phyloP scores from a whole-genome alignment of 345 rosid genomes.

The Cardamine resedifolia region DNA sequence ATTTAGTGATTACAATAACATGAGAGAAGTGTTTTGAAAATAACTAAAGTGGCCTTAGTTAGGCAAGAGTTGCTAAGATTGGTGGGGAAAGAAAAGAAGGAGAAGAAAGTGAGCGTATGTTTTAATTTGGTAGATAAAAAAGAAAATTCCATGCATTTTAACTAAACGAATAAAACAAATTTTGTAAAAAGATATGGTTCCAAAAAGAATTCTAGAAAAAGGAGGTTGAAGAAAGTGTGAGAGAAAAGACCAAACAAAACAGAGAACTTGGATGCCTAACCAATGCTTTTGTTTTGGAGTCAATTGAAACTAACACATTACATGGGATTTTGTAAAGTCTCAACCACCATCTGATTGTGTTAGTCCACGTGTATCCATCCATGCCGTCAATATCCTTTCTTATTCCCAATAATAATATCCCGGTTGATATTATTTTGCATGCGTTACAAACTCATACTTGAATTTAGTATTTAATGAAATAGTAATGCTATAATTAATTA shows the following conservation, averaged over 20 bases:
- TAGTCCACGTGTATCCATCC: constrained; percentile 17
- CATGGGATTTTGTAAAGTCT: constrained; percentile 19
- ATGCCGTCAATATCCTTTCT: constrained; percentile 3
- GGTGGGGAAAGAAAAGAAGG: background rate
- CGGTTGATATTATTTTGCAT: background rate
- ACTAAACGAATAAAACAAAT: constrained; percentile 2
- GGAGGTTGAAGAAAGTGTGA: constrained; percentile 18
- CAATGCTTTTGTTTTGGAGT: constrained; percentile 37
- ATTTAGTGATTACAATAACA: background rate
- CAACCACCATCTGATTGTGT: constrained; percentile 16
- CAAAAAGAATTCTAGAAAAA: constrained; percentile 29
- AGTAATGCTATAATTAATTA: background rate
- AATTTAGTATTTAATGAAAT: background rate
- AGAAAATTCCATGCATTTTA: background rate
- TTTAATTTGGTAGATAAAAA: background rate
- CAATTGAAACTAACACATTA: constrained; percentile 13
- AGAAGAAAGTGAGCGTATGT: constrained; percentile 18
- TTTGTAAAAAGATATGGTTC: constrained; percentile 12
- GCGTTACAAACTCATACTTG: background rate
- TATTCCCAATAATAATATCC: background rate
- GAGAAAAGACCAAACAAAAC: constrained; percentile 32
- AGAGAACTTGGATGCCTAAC: constrained; percentile 42
- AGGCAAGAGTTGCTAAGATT: constrained; percentile 31
- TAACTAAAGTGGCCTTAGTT: constrained; percentile 27
- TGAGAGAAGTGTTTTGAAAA: constrained; percentile 10